Percentiles rank a stretch among this genome's conserved stretches.
Evolutionary conservation across 805 yeast genomes (phyloP).

Genomic region (Yarrowia alimentaria): DNA sequence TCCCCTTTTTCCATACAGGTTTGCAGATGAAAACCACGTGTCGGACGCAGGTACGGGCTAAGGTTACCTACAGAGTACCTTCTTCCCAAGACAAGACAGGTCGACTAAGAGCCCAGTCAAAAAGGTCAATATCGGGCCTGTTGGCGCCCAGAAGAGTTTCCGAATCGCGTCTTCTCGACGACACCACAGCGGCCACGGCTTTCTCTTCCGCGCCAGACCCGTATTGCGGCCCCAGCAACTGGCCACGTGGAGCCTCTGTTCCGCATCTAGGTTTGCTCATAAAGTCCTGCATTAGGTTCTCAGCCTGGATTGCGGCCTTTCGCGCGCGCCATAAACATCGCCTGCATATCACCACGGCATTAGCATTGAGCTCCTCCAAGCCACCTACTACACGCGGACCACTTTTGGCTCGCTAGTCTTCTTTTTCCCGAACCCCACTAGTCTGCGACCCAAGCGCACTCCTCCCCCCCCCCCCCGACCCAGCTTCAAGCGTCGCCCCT

Average conservation of each 20-base stretch:
- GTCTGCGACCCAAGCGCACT: too few relatives aligned
- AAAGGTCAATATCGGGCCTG: too few relatives aligned
- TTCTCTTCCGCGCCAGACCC: too few relatives aligned
- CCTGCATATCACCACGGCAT: conserved; percentile 22
- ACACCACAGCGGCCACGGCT: too few relatives aligned
- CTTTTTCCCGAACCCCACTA: too few relatives aligned
- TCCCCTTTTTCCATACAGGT: neutral
- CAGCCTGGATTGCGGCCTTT: conserved; percentile 27
- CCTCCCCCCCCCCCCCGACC: neutral
- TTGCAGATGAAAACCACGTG: conserved; percentile 7
- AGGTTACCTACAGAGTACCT: conserved; percentile 1
- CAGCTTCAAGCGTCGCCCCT: too few relatives aligned
- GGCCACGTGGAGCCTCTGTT: conserved; percentile 18
- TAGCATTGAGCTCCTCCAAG: conserved; percentile 4
- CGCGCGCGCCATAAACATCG: conserved; percentile 24
- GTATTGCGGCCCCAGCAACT: too few relatives aligned
- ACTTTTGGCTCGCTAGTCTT: too few relatives aligned
- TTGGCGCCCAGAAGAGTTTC: too few relatives aligned
- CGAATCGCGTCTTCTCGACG: too few relatives aligned
- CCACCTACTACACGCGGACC: too few relatives aligned
- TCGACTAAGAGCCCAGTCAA: too few relatives aligned
- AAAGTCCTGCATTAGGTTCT: conserved; percentile 19
- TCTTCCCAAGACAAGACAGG: conserved; percentile 2
- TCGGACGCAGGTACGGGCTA: conserved; percentile 19
- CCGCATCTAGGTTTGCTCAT: neutral